Conservation (phyloP, 306 rosid genomes). For the Gynostemma pentaphyllum region DNA sequence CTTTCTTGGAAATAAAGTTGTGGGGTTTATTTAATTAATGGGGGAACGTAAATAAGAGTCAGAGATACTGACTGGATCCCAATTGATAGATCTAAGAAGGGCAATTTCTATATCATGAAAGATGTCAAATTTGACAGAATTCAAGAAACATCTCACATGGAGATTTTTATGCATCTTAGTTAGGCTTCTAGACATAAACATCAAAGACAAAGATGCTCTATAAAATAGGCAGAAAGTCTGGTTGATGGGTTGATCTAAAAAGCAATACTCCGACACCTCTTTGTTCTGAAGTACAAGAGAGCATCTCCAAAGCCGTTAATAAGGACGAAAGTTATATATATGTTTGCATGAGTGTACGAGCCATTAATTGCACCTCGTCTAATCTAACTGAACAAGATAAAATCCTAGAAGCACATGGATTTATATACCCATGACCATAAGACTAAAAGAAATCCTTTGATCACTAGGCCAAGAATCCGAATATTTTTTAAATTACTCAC, state of each 20-base stretch:
- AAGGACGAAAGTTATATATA: no score
- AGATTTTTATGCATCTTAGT: background rate
- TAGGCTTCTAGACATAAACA: background rate
- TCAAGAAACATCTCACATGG: conserved; percentile 7
- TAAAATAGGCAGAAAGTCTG: no score
- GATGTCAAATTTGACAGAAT: background rate
- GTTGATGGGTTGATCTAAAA: no score
- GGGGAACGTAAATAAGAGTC: background rate
- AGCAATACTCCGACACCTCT: background rate
- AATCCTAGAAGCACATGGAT: no score
- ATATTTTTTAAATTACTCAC: no score
- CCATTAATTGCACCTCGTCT: no score
- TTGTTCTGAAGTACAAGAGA: background rate
- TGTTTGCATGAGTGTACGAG: no score
- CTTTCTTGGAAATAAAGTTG: background rate
- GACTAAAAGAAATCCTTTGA: no score
- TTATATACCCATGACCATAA: no score
- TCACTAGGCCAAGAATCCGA: no score
- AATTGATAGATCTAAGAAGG: background rate
- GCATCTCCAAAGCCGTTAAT: background rate
- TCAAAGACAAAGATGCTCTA: conserved; percentile 4
- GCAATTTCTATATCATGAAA: background rate
- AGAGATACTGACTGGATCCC: conserved; percentile 1
- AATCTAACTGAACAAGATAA: no score
- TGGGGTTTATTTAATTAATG: background rate